These are phyloP conservation scores for Lasiodiplodia citricola DNA, from an alignment of 2,329 filamentous ascomycete genomes.

Conservation along the genomic window DNA sequence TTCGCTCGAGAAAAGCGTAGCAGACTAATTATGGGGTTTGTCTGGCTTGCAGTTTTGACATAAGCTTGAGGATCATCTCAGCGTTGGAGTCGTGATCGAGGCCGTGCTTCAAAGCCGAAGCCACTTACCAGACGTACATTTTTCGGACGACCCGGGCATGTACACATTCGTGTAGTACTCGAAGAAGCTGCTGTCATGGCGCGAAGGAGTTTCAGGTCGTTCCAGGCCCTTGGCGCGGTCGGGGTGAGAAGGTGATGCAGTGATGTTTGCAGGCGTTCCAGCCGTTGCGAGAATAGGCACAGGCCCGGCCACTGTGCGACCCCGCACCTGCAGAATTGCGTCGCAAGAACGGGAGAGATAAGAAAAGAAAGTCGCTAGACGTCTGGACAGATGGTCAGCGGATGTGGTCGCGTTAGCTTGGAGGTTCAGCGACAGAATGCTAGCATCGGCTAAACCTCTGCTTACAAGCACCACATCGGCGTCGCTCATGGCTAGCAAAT, in stretches of 20 bases:
- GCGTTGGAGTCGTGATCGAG: background rate
- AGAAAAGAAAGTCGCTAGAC: no score
- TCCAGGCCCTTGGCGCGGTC: background rate
- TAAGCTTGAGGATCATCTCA: background rate
- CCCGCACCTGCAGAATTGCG: no score
- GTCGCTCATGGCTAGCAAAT: background rate
- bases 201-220: background rate
- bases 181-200: background rate
- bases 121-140: background rate
- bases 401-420: no score
- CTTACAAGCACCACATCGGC: no score
- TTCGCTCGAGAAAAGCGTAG: background rate
- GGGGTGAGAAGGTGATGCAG: background rate
- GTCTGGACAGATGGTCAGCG: no score
- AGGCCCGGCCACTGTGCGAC: no score
- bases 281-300: background rate
- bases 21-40: background rate
- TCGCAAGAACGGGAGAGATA: no score
- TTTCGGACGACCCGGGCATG: fast-evolving
- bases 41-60: no score
- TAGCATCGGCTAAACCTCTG: no score
- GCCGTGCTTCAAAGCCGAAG: background rate
- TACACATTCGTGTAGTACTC: background rate
- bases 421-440: no score
- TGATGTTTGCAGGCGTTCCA: background rate